Base-by-base conservation (phyloP, 2,329 filamentous ascomycete genomes). In the Talaromyces sp. region DNA sequence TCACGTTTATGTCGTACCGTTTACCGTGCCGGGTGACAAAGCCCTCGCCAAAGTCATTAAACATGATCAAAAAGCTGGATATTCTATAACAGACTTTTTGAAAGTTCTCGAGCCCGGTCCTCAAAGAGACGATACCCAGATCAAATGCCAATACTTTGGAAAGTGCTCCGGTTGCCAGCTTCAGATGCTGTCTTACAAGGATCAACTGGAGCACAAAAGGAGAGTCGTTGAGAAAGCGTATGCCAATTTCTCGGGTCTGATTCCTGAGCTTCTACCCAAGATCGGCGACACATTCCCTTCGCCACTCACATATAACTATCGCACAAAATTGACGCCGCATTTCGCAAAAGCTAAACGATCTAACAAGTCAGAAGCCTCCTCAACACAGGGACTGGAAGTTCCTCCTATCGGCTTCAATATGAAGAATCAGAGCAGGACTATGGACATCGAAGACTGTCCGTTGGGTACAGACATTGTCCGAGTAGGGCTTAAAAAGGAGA, bases 381-480 rank as follows among this genome's bases (percentile, higher is more conserved):
- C 66, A 3, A 81, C 8, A 42, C 33, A 35, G 14, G 21, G 42
- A 14, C 7, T 23, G 5, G 23, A 83, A 62, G 83, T 90, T 3
- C 95, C 95, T 0, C 84, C 89, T 2, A 91, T 98, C 68, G 95
- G 95, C 8, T 99, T 96, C 79, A 95, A 92, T 83, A 82, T 84
- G 66, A 98, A 97, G 77, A 91, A 90, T n/a, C 85, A 85, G 55
- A 83, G 88, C 62, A 83, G 83, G 65, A 93, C 93, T 2, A 81
- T 99, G 66, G 95, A 99, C 72, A 98, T 99, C 66, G 95, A 99
- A 75, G 93, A 98, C 73, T 99, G 95, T 69, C 95, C 95, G 5
- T 96, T 99, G 65, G 95, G 91, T 58, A 99, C 95, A 1, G 87
- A 91, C 33, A 90, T 90, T 40, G 89, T 99, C 16, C 85, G 91